phyloP scores from a whole-genome alignment of 345 rosid genomes.

The Eucalyptus pauciflora region DNA sequence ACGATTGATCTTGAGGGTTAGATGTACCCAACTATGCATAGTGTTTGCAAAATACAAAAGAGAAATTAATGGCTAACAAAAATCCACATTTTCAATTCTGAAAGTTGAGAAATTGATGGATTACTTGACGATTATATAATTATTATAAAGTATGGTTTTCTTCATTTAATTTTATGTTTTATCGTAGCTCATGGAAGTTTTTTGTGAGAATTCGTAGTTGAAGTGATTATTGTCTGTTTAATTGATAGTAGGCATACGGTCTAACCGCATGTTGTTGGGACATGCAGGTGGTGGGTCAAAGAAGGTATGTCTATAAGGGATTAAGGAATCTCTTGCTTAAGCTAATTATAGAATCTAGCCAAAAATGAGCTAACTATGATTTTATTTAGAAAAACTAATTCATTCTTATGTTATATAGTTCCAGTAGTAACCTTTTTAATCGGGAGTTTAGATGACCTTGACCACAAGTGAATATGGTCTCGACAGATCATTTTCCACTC shows the following conservation, averaged over 20 bases:
- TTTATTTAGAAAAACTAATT: neutral
- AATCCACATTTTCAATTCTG: no score
- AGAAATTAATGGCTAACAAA: no score
- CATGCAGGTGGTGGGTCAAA: neutral
- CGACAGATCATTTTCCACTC: no score
- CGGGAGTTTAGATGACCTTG: neutral
- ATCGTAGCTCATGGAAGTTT: neutral
- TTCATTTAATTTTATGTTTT: no score
- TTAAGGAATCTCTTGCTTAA: neutral
- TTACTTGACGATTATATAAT: no score
- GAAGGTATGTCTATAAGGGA: neutral
- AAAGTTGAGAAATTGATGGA: no score
- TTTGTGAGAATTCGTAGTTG: neutral
- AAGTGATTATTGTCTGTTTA: neutral
- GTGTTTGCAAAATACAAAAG: no score
- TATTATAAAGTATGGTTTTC: no score
- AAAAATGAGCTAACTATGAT: neutral
- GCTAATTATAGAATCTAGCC: neutral
- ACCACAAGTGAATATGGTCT: neutral
- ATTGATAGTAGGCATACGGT: neutral
- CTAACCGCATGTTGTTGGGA: fast-evolving
- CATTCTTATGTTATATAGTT: neutral
- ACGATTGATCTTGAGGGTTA: no score
- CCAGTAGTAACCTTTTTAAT: neutral
- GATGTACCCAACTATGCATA: no score